These are phyloP conservation scores for Buxus sempervirens DNA, from an alignment of 164 flowering plant genomes.

Conservation along the genomic window DNA sequence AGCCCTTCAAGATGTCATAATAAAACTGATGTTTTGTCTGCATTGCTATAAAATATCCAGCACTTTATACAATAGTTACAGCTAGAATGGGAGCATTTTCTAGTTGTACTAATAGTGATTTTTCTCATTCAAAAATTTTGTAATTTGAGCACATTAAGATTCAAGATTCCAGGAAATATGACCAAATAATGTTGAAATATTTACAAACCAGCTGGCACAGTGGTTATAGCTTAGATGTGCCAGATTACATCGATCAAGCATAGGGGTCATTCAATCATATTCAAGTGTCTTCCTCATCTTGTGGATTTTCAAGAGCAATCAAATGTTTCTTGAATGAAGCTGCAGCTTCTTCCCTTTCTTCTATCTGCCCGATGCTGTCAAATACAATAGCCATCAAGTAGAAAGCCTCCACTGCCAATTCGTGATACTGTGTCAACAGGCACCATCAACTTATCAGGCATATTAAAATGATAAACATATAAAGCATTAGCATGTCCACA, in stretches of 20 bases:
- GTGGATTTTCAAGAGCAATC: constrained; percentile 54
- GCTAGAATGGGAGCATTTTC: no score
- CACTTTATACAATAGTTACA: no score
- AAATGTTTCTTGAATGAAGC: constrained; percentile 66
- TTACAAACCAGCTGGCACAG: neutral
- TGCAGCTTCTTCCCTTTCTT: constrained; percentile 86
- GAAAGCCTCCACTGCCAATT: constrained; percentile 90
- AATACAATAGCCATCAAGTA: constrained; percentile 74
- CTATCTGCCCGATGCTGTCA: constrained; percentile 52
- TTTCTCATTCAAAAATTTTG: neutral
- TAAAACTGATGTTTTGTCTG: no score
- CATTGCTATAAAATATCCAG: no score
- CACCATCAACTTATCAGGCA: neutral
- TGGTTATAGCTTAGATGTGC: neutral
- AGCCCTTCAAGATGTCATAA: no score
- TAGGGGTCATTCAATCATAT: neutral
- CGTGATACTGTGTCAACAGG: constrained; percentile 62
- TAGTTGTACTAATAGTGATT: no score
- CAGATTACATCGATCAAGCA: neutral
- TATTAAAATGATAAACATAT: no score
- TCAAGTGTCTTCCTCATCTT: constrained; percentile 28
- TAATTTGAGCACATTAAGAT: neutral
- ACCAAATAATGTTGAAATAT: neutral
- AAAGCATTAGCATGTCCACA: neutral
- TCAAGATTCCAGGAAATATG: no score